phyloP scores from a whole-genome alignment of 176 grass and related monocot species.

The Eragrostis curvula region DNA sequence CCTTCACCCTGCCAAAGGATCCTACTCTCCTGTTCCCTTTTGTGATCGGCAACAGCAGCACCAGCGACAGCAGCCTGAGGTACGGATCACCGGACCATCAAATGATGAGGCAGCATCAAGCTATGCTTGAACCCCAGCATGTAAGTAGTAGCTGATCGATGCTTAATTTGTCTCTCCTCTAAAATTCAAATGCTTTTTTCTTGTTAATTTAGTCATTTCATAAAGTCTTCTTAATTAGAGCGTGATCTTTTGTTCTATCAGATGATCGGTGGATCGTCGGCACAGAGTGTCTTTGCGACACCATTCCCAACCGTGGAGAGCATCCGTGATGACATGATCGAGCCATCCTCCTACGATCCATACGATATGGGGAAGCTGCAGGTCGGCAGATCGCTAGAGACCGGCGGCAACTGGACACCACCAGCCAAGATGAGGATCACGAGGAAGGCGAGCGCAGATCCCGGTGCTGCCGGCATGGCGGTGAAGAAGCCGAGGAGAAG shows the following conservation, averaged over 20 bases:
- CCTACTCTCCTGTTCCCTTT: slow-evolving; percentile 59
- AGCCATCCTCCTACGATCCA: slow-evolving; percentile 59
- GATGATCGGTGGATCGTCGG: slow-evolving; percentile 49
- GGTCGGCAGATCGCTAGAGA: neutral
- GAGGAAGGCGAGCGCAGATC: slow-evolving; percentile 63
- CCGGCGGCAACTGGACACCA: slow-evolving; percentile 52
- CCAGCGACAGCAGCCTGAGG: slow-evolving; percentile 39
- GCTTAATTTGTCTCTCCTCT: neutral
- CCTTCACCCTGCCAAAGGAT: slow-evolving; percentile 63
- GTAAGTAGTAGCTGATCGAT: slow-evolving; percentile 7
- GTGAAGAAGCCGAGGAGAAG: slow-evolving; percentile 68
- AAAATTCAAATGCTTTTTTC: neutral
- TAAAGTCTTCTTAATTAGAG: neutral
- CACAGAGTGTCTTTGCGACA: neutral
- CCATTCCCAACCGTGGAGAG: slow-evolving; percentile 58
- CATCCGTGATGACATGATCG: slow-evolving; percentile 65
- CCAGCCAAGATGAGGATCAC: slow-evolving; percentile 79
- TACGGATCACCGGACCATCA: slow-evolving; percentile 53
- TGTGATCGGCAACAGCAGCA: slow-evolving; percentile 55
- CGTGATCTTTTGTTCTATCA: slow-evolving; percentile 42
- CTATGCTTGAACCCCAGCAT: slow-evolving; percentile 45
- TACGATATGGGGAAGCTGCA: slow-evolving; percentile 44
- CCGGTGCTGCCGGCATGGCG: neutral
- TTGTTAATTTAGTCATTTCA: neutral
- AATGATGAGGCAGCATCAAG: slow-evolving; percentile 44